phyloP scores from a whole-genome alignment of 306 rosid species.

The Coriaria nepalensis region DNA sequence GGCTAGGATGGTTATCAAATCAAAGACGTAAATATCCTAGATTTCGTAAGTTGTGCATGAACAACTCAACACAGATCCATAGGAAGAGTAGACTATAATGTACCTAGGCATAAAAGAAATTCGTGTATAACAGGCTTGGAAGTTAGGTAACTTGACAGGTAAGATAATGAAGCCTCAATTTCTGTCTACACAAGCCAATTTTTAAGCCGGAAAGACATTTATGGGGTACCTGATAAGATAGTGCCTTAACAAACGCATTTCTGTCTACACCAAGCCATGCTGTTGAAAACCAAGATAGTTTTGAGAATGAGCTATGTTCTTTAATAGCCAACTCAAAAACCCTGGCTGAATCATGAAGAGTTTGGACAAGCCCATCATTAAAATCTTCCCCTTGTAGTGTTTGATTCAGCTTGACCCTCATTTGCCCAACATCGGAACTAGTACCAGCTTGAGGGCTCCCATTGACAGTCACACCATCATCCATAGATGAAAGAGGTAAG shows the following conservation, averaged over 20 bases:
- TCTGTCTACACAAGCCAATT: too few relatives aligned
- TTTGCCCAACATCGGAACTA: conserved; percentile 47
- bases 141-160: too few relatives aligned
- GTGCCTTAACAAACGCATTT: conserved; percentile 73
- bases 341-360: conserved; percentile 79
- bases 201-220: too few relatives aligned
- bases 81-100: too few relatives aligned
- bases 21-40: not conserved
- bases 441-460: conserved; percentile 60
- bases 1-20: not conserved
- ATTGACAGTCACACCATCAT: conserved; percentile 69
- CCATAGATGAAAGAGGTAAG: conserved; percentile 47
- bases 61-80: too few relatives aligned
- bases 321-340: conserved; percentile 80
- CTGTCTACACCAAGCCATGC: conserved; percentile 87
- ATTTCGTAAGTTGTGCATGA: too few relatives aligned
- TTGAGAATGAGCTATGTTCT: conserved; percentile 47
- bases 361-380: conserved; percentile 71
- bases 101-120: too few relatives aligned
- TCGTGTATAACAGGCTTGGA: too few relatives aligned
- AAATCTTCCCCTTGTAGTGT: conserved; percentile 53
- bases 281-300: conserved; percentile 58
- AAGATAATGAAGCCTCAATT: too few relatives aligned
- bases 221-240: conserved; percentile 68
- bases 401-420: conserved; percentile 53